These are phyloP conservation scores for Lachancea sp. DNA, from an alignment of 805 yeast genomes.

Conservation along the genomic window DNA sequence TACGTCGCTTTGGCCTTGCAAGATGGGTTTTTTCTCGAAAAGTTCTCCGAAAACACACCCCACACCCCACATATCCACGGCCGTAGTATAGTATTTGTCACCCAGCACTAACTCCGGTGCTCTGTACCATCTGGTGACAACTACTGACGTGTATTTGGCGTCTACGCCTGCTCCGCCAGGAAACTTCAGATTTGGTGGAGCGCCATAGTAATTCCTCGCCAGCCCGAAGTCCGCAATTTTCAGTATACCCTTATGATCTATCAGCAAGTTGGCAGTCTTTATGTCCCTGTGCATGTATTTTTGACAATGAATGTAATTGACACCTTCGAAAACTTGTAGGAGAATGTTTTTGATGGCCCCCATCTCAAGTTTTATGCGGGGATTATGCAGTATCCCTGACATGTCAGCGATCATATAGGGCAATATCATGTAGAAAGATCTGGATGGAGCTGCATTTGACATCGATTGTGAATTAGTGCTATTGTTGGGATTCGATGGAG, in stretches of 20 bases:
- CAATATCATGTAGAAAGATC: slow-evolving; percentile 72
- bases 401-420: slow-evolving; percentile 92
- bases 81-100: slow-evolving; percentile 80
- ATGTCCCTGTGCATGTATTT: slow-evolving; percentile 79
- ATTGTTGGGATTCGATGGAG: slow-evolving; percentile 21
- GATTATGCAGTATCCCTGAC: slow-evolving; percentile 83
- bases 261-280: slow-evolving; percentile 89
- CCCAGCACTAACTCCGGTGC: slow-evolving; percentile 92
- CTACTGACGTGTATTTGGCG: slow-evolving; percentile 53
- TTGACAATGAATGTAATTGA: slow-evolving; percentile 62
- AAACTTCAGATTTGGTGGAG: slow-evolving; percentile 43
- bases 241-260: slow-evolving; percentile 67
- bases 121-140: slow-evolving; percentile 95
- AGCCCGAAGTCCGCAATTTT: slow-evolving; percentile 95
- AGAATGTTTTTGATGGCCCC: slow-evolving; percentile 78
- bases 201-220: slow-evolving; percentile 68
- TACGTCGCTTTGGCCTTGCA: slow-evolving; percentile 78
- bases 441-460: slow-evolving; percentile 21
- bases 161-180: slow-evolving; percentile 41
- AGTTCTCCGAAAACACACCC: slow-evolving; percentile 95
- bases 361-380: slow-evolving; percentile 50
- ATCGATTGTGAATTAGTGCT: slow-evolving; percentile 16
- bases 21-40: slow-evolving; percentile 71
- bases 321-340: slow-evolving; percentile 71
- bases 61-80: slow-evolving; percentile 96